Base-by-base conservation (phyloP, 164 flowering plant species). In the Litsea cubeba region DNA sequence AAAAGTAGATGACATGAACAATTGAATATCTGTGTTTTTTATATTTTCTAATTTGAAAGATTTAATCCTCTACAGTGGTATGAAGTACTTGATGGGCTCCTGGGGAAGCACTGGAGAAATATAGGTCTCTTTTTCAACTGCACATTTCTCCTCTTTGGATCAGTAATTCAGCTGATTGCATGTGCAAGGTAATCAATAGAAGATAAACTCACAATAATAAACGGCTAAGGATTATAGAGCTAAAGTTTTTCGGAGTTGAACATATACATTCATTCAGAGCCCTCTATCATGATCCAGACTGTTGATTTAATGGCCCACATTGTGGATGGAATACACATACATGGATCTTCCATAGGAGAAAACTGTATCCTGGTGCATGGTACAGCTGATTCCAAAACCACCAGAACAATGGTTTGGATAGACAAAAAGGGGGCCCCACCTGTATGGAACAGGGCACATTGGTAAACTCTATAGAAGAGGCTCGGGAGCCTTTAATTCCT, bases 151-250 rank as follows among this genome's bases (percentile, higher is more conserved):
- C 84, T 92, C 69, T 92, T 88, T 79, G 97, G 94, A 63, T 87
- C 94, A 65, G 95, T 92, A 7, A 92, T 92, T 66, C 97, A 92
- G 80, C 88, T 90, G 26, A 90, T 92, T 62, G 97, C 90, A 57
- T 92, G 97, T 80, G 97, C 97, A 78, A 92, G 97, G 97, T 92
- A 72, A 35, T 70, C n/a, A 40, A 76, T 30, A 12, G 22, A 12
- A 67, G 17, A 20, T 54, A 54, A 54, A 54, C 18, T 17, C 20
- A 54, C n/a, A 54, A 17, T 7, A 12, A 17, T 15, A 17, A 54
- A 54, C 60, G n/a, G 17, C n/a, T 14, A 14, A 5, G 17, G n/a
- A 20, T 54, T 54, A 54, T 54, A 17, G 6, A 18, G n/a, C n/a
- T 54, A 4, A 54, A 54, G 60, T 20, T 20, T 54, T 54, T 7